phyloP scores from a whole-genome alignment of 306 rosid genomes.

The Pyrus communis region DNA sequence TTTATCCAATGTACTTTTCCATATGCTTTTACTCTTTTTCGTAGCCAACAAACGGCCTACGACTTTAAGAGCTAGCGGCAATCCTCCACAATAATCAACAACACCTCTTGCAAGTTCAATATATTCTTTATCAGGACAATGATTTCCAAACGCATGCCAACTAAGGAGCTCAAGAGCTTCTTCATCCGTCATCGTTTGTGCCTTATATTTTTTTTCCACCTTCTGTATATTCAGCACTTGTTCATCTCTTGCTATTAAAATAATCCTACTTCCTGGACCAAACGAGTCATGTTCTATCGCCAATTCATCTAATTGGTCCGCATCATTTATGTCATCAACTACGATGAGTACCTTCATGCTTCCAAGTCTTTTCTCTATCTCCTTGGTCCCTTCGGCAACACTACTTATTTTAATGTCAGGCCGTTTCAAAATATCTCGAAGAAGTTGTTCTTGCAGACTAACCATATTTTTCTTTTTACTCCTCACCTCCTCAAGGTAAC shows the following conservation, averaged over 20 bases:
- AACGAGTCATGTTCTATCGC: neutral
- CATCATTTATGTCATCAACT: constrained; percentile 3
- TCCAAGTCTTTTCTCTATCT: neutral
- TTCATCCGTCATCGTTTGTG: neutral
- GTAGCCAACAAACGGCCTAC: constrained; percentile 22
- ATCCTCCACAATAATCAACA: constrained; percentile 20
- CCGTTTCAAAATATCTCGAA: neutral
- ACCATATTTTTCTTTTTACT: neutral
- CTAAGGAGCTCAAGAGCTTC: constrained; percentile 21
- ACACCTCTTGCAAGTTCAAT: neutral
- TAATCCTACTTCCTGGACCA: constrained; percentile 15
- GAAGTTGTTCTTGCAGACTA: neutral
- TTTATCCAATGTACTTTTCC: constrained; percentile 23
- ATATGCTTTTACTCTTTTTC: neutral
- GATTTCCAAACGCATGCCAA: constrained; percentile 28
- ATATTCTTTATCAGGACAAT: neutral
- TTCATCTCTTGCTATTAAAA: constrained; percentile 20
- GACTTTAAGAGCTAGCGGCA: constrained; percentile 35
- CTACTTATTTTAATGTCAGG: neutral
- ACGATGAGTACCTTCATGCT: constrained; percentile 4
- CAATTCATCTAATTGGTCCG: neutral
- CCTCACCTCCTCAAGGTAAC: constrained; percentile 12
- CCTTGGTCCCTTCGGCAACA: neutral
- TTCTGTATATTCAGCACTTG: neutral
- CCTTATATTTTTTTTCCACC: neutral